These are phyloP conservation scores for Gastrodia elata DNA, from an alignment of 106 monocot genomes.

Conservation along the genomic window DNA sequence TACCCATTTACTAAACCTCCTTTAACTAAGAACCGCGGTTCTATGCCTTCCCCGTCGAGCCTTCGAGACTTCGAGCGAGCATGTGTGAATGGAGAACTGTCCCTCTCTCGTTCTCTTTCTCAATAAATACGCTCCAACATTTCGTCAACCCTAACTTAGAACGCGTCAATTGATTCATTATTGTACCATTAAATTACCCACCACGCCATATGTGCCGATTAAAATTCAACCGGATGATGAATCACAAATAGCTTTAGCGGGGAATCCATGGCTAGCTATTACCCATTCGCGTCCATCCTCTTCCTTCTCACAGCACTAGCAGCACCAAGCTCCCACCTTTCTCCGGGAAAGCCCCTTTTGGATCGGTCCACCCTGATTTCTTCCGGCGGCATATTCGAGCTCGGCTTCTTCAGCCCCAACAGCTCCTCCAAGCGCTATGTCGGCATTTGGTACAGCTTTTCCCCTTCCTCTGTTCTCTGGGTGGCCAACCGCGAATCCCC, in stretches of 20 bases:
- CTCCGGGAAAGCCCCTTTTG: background rate
- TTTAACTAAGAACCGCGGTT: too few relatives aligned
- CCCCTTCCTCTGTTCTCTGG: slow-evolving; percentile 26
- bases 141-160: too few relatives aligned
- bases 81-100: too few relatives aligned
- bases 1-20: too few relatives aligned
- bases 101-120: too few relatives aligned
- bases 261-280: background rate
- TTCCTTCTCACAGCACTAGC: background rate
- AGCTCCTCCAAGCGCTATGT: slow-evolving; percentile 20
- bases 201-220: too few relatives aligned
- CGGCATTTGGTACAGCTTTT: slow-evolving; percentile 43
- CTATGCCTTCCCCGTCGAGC: too few relatives aligned
- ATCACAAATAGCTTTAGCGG: background rate
- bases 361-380: slow-evolving; percentile 26
- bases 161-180: too few relatives aligned
- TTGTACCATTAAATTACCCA: too few relatives aligned
- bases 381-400: slow-evolving; percentile 8
- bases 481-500: slow-evolving; percentile 46
- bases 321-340: background rate
- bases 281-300: background rate
- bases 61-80: too few relatives aligned
- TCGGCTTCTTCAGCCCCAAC: slow-evolving; percentile 39
- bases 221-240: background rate
- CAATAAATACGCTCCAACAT: too few relatives aligned